These are phyloP conservation scores for Lactifluus echinatus DNA, from an alignment of 768 basidiomycete species.

Conservation along the genomic window DNA sequence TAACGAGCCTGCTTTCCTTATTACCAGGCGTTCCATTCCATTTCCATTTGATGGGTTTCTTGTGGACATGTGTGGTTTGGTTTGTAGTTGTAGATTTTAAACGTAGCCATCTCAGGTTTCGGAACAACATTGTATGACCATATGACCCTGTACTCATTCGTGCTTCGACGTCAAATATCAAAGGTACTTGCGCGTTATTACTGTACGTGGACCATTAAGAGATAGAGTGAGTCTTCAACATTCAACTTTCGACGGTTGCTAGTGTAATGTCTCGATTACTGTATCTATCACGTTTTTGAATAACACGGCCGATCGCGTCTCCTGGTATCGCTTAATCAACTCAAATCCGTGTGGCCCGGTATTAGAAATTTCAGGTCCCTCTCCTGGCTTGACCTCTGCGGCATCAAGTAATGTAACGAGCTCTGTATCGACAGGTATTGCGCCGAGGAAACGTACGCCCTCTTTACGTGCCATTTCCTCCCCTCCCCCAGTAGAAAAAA, in stretches of 20 bases:
- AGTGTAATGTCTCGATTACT: constrained; percentile 31
- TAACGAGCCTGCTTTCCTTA: too few relatives aligned
- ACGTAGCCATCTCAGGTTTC: too few relatives aligned
- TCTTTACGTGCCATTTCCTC: constrained; percentile 78
- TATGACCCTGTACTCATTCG: too few relatives aligned
- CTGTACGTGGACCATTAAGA: too few relatives aligned
- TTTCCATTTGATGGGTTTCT: too few relatives aligned
- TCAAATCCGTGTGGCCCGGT: constrained; percentile 33
- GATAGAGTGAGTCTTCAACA: too few relatives aligned
- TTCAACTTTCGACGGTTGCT: neutral
- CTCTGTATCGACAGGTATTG: constrained; percentile 88
- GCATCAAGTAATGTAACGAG: constrained; percentile 81
- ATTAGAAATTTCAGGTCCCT: constrained; percentile 19
- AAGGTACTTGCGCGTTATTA: too few relatives aligned
- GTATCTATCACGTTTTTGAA: constrained; percentile 52
- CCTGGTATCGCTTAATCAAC: constrained; percentile 52
- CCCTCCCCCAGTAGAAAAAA: constrained; percentile 92
- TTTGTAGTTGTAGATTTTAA: too few relatives aligned
- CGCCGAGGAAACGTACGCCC: constrained; percentile 69
- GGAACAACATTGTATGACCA: too few relatives aligned
- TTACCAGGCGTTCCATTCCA: too few relatives aligned
- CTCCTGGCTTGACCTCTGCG: constrained; percentile 28
- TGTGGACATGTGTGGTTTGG: too few relatives aligned
- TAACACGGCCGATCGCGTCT: constrained; percentile 60
- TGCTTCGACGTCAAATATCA: too few relatives aligned